A percentile compares a stretch with the other conserved stretches of the same genome.
These are phyloP conservation scores for Alloascoidea africana DNA, from an alignment of 805 yeast genomes.

Conservation along the genomic window DNA sequence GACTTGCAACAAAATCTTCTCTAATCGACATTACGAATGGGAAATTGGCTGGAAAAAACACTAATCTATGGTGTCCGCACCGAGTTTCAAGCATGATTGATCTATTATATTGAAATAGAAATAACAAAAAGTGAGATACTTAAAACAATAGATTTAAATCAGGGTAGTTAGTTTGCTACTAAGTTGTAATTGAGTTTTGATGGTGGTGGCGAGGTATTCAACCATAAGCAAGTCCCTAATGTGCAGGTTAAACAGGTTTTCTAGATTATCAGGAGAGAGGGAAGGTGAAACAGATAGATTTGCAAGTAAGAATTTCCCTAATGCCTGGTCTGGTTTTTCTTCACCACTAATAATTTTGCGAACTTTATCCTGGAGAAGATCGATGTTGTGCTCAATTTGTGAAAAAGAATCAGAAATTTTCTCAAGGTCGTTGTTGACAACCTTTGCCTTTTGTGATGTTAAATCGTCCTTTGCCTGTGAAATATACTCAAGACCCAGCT, in stretches of 20 bases:
- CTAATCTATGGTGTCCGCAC: too few relatives aligned
- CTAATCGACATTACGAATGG: too few relatives aligned
- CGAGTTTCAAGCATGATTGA: too few relatives aligned
- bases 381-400: slow-evolving; percentile 18
- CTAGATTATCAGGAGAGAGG: slow-evolving; percentile 32
- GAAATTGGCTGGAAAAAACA: too few relatives aligned
- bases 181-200: slow-evolving; percentile 72
- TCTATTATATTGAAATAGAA: too few relatives aligned
- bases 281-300: slow-evolving; percentile 21
- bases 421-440: not conserved
- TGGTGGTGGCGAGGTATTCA: slow-evolving; percentile 68
- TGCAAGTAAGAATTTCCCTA: slow-evolving; percentile 53
- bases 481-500: slow-evolving; percentile 34
- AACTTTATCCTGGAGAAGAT: slow-evolving; percentile 32
- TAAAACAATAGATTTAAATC: too few relatives aligned
- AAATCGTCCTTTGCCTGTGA: slow-evolving; percentile 16
- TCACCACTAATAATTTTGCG: slow-evolving; percentile 25
- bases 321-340: slow-evolving; percentile 33
- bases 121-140: too few relatives aligned
- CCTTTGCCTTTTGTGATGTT: not conserved
- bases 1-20: too few relatives aligned
- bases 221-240: slow-evolving; percentile 71
- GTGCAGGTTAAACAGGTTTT: slow-evolving; percentile 49
- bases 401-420: slow-evolving; percentile 2
- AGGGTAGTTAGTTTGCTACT: slow-evolving; percentile 58